A percentile compares a stretch with the other conserved stretches of the same genome.
phyloP scores from a whole-genome alignment of 257 asterid genomes.

The Coffea eugenioides region DNA sequence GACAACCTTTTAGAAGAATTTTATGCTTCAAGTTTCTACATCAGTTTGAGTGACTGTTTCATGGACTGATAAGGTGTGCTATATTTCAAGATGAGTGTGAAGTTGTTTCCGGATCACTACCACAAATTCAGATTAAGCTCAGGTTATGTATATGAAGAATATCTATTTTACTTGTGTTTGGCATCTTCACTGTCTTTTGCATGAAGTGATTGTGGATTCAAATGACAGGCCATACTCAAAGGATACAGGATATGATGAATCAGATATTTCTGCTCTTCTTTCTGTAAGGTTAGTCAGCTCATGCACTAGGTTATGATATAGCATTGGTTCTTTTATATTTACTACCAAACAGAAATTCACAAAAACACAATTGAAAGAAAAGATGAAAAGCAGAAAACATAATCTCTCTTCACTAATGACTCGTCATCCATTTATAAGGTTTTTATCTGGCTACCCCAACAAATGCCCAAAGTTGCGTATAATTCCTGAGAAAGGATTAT shows the following conservation, averaged over 20 bases:
- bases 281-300: constrained; percentile 67
- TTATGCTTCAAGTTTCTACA: neutral
- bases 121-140: constrained; percentile 69
- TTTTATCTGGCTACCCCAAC: constrained; percentile 83
- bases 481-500: constrained; percentile 79
- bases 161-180: constrained; percentile 4
- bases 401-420: neutral
- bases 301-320: constrained; percentile 13
- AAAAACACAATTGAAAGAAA: neutral
- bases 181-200: constrained; percentile 15
- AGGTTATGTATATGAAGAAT: constrained; percentile 51
- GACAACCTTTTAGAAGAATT: neutral
- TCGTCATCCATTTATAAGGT: constrained; percentile 42
- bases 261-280: constrained; percentile 78
- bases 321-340: neutral
- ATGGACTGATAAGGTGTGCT: constrained; percentile 64
- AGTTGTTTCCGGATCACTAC: constrained; percentile 64
- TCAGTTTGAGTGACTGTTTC: constrained; percentile 24
- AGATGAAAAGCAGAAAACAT: neutral
- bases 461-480: constrained; percentile 86
- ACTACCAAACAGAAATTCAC: neutral
- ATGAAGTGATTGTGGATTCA: constrained; percentile 29
- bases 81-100: constrained; percentile 92
- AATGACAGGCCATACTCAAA: constrained; percentile 83
- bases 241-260: constrained; percentile 86